A percentile compares a stretch with the other conserved stretches of the same genome.
Evolutionary conservation across 1,139 yeast species (phyloP).

Genomic region (Pneumocystis murina): DNA sequence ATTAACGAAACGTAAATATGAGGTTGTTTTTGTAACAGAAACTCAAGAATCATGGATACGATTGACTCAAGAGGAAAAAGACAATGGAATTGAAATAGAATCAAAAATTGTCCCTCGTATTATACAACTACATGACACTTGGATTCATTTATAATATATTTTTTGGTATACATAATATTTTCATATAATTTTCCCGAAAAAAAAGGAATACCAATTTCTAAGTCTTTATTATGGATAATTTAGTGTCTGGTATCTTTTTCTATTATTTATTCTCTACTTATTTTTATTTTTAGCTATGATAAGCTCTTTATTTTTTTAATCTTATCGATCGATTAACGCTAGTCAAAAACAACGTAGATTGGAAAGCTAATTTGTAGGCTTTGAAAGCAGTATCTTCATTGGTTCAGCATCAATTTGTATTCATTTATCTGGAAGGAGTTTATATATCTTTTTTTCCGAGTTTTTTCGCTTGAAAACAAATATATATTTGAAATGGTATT

Average conservation of each 20-base stretch:
- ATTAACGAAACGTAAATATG: conserved; percentile 71
- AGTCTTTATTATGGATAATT: background rate
- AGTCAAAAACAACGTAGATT: background rate
- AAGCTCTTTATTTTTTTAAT: background rate
- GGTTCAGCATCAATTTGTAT: background rate
- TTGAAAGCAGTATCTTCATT: background rate
- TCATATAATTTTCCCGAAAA: background rate
- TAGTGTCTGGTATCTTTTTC: background rate
- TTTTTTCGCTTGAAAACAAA: background rate
- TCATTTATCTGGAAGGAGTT: background rate
- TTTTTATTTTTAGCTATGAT: background rate
- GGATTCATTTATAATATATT: conserved; percentile 30
- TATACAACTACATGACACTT: conserved; percentile 41
- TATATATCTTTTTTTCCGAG: background rate
- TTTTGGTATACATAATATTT: background rate
- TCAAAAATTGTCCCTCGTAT: conserved; percentile 64
- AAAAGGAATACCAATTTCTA: conserved; percentile 15
- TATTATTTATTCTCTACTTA: background rate
- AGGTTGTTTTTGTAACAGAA: conserved; percentile 71
- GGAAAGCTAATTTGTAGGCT: background rate
- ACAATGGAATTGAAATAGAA: conserved; percentile 46
- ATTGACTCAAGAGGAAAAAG: conserved; percentile 31
- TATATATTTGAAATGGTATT: conserved; percentile 10
- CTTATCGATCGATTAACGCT: background rate
- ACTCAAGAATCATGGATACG: conserved; percentile 37